phyloP scores from a whole-genome alignment of 257 asterid species.

The Solanum tacnaense region DNA sequence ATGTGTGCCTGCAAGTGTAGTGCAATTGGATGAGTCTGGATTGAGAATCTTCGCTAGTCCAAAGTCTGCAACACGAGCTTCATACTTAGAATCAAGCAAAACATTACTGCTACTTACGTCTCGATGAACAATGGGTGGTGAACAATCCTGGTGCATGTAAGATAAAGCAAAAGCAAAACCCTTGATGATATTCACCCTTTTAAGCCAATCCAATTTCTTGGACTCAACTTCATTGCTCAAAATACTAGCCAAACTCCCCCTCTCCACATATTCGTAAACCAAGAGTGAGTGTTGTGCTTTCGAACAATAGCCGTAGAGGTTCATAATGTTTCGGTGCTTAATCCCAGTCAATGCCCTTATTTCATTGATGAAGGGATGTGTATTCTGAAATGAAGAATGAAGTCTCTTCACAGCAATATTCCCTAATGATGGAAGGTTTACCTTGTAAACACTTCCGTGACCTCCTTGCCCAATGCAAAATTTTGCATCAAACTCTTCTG shows the following conservation, averaged over 20 bases:
- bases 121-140: background rate
- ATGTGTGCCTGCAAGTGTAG: background rate
- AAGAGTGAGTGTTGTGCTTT: background rate
- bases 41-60: background rate
- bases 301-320: constrained; percentile 1
- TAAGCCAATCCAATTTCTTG: background rate
- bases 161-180: too few relatives aligned
- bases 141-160: background rate
- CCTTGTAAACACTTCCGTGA: background rate
- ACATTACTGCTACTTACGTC: background rate
- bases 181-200: background rate
- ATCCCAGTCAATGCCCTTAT: background rate
- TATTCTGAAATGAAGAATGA: background rate
- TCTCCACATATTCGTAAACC: background rate
- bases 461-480: background rate
- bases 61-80: background rate
- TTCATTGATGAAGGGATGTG: background rate
- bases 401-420: background rate
- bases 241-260: background rate
- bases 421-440: background rate
- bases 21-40: background rate
- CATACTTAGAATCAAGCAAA: background rate
- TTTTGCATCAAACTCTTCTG: background rate
- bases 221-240: background rate
- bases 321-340: background rate